phyloP scores from a whole-genome alignment of 164 flowering plant species.

The Dillenia turbinata region DNA sequence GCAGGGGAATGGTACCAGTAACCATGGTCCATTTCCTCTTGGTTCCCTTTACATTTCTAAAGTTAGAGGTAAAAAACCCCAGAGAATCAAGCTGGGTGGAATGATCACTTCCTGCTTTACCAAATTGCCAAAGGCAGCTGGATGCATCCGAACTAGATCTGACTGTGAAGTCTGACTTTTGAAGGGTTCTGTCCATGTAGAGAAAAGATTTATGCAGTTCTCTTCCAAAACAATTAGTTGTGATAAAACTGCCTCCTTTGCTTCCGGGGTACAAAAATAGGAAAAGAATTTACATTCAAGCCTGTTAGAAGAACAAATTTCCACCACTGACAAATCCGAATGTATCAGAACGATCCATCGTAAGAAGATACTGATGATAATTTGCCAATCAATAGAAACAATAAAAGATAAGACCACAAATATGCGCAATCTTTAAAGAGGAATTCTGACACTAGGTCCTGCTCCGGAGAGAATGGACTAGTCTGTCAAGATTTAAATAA shows the following conservation, averaged over 20 bases:
- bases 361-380: conserved; percentile 7
- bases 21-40: conserved; percentile 69
- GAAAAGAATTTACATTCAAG: conserved; percentile 37
- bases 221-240: conserved; percentile 19
- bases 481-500: too few relatives aligned
- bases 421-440: conserved; percentile 5
- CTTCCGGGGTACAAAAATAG: conserved; percentile 38
- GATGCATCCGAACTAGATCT: conserved; percentile 45
- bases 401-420: conserved; percentile 2
- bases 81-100: conserved; percentile 50
- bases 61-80: conserved; percentile 25
- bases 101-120: conserved; percentile 29
- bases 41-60: conserved; percentile 43
- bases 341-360: conserved; percentile 91
- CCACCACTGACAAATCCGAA: conserved; percentile 99
- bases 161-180: conserved; percentile 36
- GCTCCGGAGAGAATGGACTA: conserved; percentile 7
- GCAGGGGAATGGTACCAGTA: conserved; percentile 33
- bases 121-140: conserved; percentile 30
- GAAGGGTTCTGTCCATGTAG: conserved; percentile 51
- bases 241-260: conserved; percentile 45
- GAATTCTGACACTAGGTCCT: conserved; percentile 26
- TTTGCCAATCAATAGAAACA: conserved; percentile 20
- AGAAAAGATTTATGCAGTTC: conserved; percentile 6
- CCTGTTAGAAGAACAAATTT: conserved; percentile 25